Evolutionary conservation across 1,284 basidiomycete species (phyloP).

Genomic region (Sphaerobolus stellatus): DNA sequence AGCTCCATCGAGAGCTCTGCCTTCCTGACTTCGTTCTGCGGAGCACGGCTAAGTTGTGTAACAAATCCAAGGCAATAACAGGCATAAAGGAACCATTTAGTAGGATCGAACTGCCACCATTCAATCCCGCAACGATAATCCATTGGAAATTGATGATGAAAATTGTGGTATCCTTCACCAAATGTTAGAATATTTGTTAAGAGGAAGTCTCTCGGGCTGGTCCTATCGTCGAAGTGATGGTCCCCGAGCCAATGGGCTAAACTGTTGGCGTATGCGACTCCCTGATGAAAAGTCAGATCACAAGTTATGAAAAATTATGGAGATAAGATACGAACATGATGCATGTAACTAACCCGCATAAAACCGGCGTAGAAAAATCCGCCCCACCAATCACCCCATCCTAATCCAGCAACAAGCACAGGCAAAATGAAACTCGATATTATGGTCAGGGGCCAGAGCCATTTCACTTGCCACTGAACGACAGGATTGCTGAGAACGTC

Average conservation of each 20-base stretch:
- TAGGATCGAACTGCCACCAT: conserved; percentile 90
- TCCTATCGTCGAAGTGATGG: conserved; percentile 91
- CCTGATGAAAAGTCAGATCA: conserved; percentile 50
- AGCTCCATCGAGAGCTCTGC: conserved; percentile 92
- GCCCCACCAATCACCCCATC: conserved; percentile 83
- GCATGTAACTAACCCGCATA: conserved; percentile 80
- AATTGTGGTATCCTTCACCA: conserved; percentile 96
- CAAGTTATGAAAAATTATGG: neutral
- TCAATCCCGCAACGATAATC: conserved; percentile 92
- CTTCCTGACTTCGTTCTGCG: conserved; percentile 90
- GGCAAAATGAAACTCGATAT: conserved; percentile 75
- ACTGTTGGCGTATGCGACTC: conserved; percentile 94
- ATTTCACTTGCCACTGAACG: conserved; percentile 84
- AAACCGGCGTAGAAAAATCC: conserved; percentile 88
- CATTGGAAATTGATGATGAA: conserved; percentile 94
- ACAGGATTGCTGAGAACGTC: conserved; percentile 78
- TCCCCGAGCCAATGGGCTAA: conserved; percentile 94
- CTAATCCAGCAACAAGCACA: conserved; percentile 71
- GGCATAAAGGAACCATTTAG: conserved; percentile 88
- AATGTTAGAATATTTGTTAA: conserved; percentile 86
- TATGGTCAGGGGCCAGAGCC: conserved; percentile 74
- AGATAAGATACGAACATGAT: conserved; percentile 73
- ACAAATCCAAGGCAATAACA: conserved; percentile 71
- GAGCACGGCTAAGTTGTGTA: conserved; percentile 85
- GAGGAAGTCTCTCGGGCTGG: conserved; percentile 87